phyloP scores from a whole-genome alignment of 2,329 filamentous ascomycete genomes.

The Ceratocystis huliohia region DNA sequence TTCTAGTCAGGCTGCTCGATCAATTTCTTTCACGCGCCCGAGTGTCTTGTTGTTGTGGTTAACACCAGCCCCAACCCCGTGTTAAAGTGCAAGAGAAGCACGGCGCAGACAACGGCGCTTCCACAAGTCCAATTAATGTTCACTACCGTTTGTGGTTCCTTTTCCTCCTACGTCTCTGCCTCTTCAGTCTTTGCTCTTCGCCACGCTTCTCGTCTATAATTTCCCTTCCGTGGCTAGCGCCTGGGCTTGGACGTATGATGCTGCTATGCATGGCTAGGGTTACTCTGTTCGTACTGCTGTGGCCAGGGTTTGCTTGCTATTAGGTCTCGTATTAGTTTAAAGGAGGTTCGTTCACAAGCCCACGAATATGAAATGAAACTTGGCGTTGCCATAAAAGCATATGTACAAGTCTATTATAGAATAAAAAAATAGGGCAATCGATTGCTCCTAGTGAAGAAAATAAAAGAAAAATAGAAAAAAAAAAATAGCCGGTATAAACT shows the following conservation, averaged over 20 bases:
- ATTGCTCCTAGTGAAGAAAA: not conserved
- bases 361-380: too few species aligned
- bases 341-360: too few species aligned
- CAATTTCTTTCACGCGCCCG: slow-evolving; percentile 2
- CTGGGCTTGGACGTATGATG: not conserved
- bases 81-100: not conserved
- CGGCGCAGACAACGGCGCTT: not conserved
- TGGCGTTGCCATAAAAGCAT: not conserved
- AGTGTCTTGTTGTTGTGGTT: not conserved
- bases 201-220: not conserved
- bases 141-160: not conserved
- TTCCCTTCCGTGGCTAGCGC: not conserved
- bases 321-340: too few species aligned
- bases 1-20: not conserved
- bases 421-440: not conserved
- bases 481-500: not conserved
- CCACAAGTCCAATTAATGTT: not conserved
- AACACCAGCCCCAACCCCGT: not conserved
- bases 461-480: not conserved
- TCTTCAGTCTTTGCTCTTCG: not conserved
- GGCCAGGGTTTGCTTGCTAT: not conserved
- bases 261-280: not conserved
- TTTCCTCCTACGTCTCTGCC: not conserved
- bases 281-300: not conserved
- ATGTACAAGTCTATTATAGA: slow-evolving; percentile 5